A percentile compares a stretch with the other conserved stretches of the same genome.
These are phyloP conservation scores for Cyclanthera cordifolia DNA, from an alignment of 306 rosid species.

Conservation along the genomic window DNA sequence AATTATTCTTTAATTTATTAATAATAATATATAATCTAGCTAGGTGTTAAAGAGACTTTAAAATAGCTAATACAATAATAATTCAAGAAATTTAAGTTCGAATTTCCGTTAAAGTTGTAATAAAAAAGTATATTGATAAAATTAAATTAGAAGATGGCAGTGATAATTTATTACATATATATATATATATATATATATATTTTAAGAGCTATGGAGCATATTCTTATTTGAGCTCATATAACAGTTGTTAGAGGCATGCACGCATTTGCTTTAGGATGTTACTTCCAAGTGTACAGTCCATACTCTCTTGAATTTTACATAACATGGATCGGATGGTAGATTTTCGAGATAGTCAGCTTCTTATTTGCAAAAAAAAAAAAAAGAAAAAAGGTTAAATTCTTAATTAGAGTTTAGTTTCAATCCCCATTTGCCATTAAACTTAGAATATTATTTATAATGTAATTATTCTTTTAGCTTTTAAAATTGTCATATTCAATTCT, in stretches of 20 bases:
- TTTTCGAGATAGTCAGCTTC: not conserved
- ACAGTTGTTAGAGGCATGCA: slow-evolving; percentile 3
- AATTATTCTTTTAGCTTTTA: no score
- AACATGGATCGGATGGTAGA: not conserved
- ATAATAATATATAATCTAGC: not conserved
- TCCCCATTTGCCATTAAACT: no score
- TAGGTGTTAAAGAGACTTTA: not conserved
- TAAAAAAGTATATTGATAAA: not conserved
- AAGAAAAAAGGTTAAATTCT: not conserved
- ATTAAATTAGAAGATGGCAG: not conserved
- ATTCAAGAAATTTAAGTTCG: no score
- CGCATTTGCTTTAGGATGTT: not conserved
- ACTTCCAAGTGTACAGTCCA: not conserved
- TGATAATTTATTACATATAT: not conserved
- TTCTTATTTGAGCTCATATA: not conserved
- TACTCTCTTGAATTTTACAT: not conserved
- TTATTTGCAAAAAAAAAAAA: not conserved
- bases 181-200: no score
- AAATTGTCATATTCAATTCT: no score
- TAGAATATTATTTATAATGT: no score
- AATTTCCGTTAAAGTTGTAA: no score
- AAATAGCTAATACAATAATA: no score
- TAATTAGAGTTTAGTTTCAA: not conserved
- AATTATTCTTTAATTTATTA: no score
- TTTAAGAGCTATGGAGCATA: not conserved